A percentile compares a stretch with the other conserved stretches of the same genome.
Evolutionary conservation across 352 stramenopile species (phyloP).

Genomic region (Pythium biforme): DNA sequence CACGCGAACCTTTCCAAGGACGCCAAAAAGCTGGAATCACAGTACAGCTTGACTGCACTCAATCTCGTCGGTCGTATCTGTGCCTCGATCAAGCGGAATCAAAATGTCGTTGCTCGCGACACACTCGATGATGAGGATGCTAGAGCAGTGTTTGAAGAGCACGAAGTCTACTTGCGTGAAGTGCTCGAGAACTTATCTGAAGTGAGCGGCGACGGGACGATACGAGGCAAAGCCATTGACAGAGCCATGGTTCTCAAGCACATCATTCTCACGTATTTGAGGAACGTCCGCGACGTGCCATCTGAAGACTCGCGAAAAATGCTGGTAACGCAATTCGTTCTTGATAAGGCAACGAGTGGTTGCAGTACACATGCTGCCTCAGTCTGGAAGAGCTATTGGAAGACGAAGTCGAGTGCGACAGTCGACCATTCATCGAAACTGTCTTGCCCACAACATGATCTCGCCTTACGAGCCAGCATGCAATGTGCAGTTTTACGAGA

Average conservation of each 20-base stretch:
- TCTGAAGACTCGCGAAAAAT: slow-evolving; percentile 51
- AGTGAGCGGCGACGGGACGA: slow-evolving; percentile 17
- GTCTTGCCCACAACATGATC: slow-evolving; percentile 37
- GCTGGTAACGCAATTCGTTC: slow-evolving; percentile 57
- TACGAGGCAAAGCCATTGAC: slow-evolving; percentile 10
- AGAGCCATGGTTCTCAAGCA: slow-evolving; percentile 50
- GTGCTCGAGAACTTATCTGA: slow-evolving; percentile 23
- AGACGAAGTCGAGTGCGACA: slow-evolving; percentile 23
- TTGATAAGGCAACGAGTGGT: slow-evolving; percentile 18
- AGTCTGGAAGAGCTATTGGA: slow-evolving; percentile 58
- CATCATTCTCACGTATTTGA: slow-evolving; percentile 59
- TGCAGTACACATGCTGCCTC: neutral
- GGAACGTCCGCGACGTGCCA: slow-evolving; percentile 30
- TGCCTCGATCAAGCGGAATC: slow-evolving; percentile 60
- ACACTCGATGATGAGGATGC: slow-evolving; percentile 47
- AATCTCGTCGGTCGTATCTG: slow-evolving; percentile 79
- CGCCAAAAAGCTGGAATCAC: slow-evolving; percentile 61
- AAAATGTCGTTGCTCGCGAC: slow-evolving; percentile 37
- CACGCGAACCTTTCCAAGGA: slow-evolving; percentile 55
- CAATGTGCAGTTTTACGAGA: slow-evolving; percentile 50
- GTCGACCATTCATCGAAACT: slow-evolving; percentile 48
- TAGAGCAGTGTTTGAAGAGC: slow-evolving; percentile 44
- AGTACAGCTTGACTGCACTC: slow-evolving; percentile 64
- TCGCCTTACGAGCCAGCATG: slow-evolving; percentile 45
- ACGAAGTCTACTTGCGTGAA: slow-evolving; percentile 30